Evolutionary conservation across 2,329 filamentous ascomycete species (phyloP), one percentile per base, ranked within the genome.

Genomic region (Esteya vermicola): DNA sequence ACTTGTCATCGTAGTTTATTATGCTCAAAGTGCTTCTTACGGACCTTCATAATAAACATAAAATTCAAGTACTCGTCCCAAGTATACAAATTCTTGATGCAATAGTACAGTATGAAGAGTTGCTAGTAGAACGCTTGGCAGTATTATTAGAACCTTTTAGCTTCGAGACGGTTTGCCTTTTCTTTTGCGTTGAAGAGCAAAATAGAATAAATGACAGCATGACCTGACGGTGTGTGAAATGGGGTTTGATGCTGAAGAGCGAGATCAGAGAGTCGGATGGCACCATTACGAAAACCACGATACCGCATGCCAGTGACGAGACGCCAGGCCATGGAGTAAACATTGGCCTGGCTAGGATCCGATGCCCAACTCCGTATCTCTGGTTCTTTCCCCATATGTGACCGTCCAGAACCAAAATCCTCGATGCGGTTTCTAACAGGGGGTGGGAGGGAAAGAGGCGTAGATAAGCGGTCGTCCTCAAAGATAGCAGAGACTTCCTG

Each of bases 281-380:
- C 20, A 21, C 20, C 7, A 9, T 20, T n/a, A 13, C 43, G 37
- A 42, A 54, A 49, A 9, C 50, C 49, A 3, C 45, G 23, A 32
- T 39, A 52, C 35, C 45, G 40, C 30, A 33, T 42, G 22, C 47
- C 48, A 4, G 32, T 32, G 18, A 51, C 9, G 10, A 54, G 45
- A 41, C 47, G 43, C 46, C 46, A 52, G 2, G 45, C 43, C 50
- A 54, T 48, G 41, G 45, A 50, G 36, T 50, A 45, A 10, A 54
- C 47, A 36, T 54, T 51, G 43, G 52, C 51, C 9, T 47, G 38
- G 13, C 36, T 40, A 9, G 52, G 51, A 9, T 54, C 51, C 19
- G 41, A 39, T 9, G 43, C 41, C 35, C 50, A 43, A 10, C 9
- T n/a, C 51, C 52, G 53, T 14, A 53, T 1, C 4, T 48, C 48